Conservation (phyloP, 2,329 filamentous ascomycete genomes). For the Pseudocercospora macadamiae region DNA sequence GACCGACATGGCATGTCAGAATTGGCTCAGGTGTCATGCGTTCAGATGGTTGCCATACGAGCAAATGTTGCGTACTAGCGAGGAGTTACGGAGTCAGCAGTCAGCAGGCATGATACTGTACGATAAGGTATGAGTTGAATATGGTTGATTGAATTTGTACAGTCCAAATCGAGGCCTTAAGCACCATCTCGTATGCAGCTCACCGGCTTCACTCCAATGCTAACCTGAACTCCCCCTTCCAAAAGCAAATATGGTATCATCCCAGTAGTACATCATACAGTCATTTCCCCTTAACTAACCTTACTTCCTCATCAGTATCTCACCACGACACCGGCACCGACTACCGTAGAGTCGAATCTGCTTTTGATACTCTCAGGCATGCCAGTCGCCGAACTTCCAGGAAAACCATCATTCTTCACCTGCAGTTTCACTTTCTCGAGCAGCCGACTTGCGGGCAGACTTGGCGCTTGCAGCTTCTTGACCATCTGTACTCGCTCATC, state of each 20-base stretch:
- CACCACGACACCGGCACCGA: slow-evolving; percentile 8
- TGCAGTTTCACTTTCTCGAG: slow-evolving; percentile 49
- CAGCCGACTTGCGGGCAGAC: slow-evolving; percentile 47
- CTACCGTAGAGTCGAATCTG: slow-evolving; percentile 10
- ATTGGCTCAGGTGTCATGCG: too few species aligned
- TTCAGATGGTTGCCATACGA: too few species aligned
- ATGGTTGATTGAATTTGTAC: too few species aligned
- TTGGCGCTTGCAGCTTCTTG: slow-evolving; percentile 58
- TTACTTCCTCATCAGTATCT: too few species aligned
- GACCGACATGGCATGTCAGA: too few species aligned
- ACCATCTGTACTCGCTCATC: slow-evolving; percentile 56
- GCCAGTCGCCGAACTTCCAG: slow-evolving; percentile 17
- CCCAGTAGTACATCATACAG: not conserved
- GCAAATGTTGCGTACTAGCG: not conserved
- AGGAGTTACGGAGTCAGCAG: not conserved
- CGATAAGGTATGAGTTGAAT: too few species aligned
- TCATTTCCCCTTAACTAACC: not conserved
- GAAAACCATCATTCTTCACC: slow-evolving; percentile 29
- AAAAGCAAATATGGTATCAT: slow-evolving; percentile 10
- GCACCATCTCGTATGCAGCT: too few species aligned
- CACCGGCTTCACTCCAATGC: too few species aligned
- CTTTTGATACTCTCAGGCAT: slow-evolving; percentile 22
- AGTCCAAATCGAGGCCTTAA: too few species aligned
- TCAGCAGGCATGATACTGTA: not conserved
- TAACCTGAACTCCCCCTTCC: not conserved